Evolutionary conservation across 192 early-diverging fungal species (phyloP), one percentile per base, ranked within the genome.

Genomic region (Phycomyces nitens): DNA sequence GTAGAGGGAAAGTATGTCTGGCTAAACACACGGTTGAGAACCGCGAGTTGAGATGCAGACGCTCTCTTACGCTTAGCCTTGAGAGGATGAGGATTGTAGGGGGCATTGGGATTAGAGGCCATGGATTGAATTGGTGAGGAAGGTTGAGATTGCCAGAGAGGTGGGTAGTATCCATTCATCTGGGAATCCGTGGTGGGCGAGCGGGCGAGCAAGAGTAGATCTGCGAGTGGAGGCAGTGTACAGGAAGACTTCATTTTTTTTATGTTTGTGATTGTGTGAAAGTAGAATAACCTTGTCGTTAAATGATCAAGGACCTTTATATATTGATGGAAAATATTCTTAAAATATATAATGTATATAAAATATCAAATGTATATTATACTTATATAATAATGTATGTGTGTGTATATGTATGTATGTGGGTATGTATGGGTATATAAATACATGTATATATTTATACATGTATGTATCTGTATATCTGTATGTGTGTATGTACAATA

Each of bases 1-100:
- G 89, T 85, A 22, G 84, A 88, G 18, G 93, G 93, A 53, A 90
- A 88, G 43, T 79, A 82, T 15, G 88, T 91, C 43, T 82, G 75
- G 53, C 72, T 73, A 66, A 90, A 88, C 54, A 90, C 79, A 20
- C 78, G 58, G 54, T 77, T 77, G 27, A 88, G 53, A 0, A 86
- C 85, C 8, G 79, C 59, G 40, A 81, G 61, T 74, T 88, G 87
- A 42, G 77, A 79, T 0, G 85, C 81, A 12, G 83, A 80, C n/a
- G 84, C 71, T 54, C 71, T 49, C 18, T 67, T 73, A 59, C 71
- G 65, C 44, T 73, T 73, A 22, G 71, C 71, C 29, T 73, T 73
- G 10, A 73, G 26, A 0, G 53, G 53, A 8, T 24, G 67, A 11
- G 61, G 24, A 49, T 55, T 39, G 21, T 29, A 58, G n/a, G 15